These are phyloP conservation scores for Echinochloa phyllopogon DNA, from an alignment of 176 grass and related monocot species.

Conservation along the genomic window DNA sequence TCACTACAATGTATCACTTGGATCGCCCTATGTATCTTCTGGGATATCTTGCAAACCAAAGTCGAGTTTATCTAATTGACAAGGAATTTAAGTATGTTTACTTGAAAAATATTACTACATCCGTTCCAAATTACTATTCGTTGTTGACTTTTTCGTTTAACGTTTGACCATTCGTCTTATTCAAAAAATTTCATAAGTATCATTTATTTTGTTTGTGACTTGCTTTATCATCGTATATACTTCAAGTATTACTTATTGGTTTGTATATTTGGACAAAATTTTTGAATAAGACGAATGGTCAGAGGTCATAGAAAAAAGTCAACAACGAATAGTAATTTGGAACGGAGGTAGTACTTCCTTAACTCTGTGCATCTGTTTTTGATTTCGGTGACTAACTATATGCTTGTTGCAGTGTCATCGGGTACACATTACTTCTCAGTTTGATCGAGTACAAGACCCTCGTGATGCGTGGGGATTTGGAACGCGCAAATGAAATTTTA, in stretches of 20 bases:
- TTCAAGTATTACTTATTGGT: no score
- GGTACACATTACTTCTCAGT: constrained; percentile 96
- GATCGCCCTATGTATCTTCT: constrained; percentile 98
- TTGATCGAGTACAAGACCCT: constrained; percentile 99
- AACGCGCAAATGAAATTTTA: constrained; percentile 85
- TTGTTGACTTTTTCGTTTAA: no score
- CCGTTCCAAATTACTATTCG: no score
- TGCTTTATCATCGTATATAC: no score
- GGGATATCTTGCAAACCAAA: constrained; percentile 97
- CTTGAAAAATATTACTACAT: constrained; percentile 35
- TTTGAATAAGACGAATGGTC: no score
- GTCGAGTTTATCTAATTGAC: constrained; percentile 98
- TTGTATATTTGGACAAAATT: no score
- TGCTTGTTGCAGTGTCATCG: constrained; percentile 78
- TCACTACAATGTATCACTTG: constrained; percentile 98
- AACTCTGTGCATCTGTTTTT: constrained; percentile 14
- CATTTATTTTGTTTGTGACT: no score
- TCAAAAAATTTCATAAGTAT: no score
- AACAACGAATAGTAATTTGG: no score
- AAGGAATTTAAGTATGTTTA: constrained; percentile 94
- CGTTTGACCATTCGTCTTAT: no score
- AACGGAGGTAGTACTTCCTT: constrained; percentile 4
- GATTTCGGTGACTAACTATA: constrained; percentile 52
- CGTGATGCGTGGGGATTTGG: constrained; percentile 97
- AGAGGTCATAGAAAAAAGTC: no score